These are phyloP conservation scores for Lepidopterella palustris DNA, from an alignment of 495 filamentous ascomycete genomes.

Conservation along the genomic window DNA sequence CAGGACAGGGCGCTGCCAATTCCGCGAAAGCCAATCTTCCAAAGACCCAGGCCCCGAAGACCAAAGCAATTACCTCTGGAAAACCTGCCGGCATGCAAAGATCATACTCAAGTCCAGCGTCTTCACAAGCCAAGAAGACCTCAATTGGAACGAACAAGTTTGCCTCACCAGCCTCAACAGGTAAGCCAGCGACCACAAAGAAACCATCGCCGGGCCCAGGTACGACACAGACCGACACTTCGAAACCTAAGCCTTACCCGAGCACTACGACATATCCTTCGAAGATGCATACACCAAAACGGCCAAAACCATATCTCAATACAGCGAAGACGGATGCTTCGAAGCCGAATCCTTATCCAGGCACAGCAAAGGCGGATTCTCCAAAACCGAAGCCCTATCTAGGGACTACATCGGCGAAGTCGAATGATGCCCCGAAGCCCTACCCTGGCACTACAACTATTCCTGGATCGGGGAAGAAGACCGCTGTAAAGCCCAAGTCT, in stretches of 20 bases:
- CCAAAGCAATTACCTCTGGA: conserved; percentile 5
- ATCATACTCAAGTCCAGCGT: conserved; percentile 19
- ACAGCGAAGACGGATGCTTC: neutral
- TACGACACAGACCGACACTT: neutral
- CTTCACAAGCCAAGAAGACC: neutral
- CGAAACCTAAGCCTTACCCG: conserved; percentile 1
- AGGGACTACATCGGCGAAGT: neutral
- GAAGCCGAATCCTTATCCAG: neutral
- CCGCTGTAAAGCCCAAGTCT: neutral
- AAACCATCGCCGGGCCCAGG: neutral
- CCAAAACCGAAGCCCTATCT: neutral
- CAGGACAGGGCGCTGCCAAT: conserved; percentile 2
- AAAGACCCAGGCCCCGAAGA: neutral
- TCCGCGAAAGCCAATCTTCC: neutral
- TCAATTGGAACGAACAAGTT: conserved; percentile 1
- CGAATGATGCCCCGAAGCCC: neutral
- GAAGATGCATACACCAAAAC: neutral
- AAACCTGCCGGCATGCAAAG: conserved; percentile 7
- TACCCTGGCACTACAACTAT: conserved; percentile 1
- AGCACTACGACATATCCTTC: conserved; percentile 1
- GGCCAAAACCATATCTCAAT: neutral
- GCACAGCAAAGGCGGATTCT: neutral
- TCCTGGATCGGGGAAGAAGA: neutral
- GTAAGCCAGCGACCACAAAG: neutral
- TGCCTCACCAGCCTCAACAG: neutral